Conservation (phyloP, 2,329 filamentous ascomycete genomes). For the Juglanconis oblonga region DNA sequence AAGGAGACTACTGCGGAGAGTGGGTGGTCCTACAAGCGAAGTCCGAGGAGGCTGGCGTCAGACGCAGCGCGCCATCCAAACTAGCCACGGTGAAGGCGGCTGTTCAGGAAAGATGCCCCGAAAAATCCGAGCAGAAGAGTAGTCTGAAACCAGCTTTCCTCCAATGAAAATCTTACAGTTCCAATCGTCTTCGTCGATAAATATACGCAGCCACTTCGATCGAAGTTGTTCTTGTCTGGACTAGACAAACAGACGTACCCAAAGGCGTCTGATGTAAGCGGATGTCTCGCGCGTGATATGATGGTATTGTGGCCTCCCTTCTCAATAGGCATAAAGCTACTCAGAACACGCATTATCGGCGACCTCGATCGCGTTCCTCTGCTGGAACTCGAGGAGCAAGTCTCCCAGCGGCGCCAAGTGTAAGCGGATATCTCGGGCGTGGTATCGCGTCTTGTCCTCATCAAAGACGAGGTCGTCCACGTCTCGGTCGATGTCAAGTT, state of each 20-base stretch:
- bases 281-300: not conserved
- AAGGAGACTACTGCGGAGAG: not conserved
- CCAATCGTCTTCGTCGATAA: too few relatives aligned
- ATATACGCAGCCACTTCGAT: not conserved
- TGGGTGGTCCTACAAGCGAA: not conserved
- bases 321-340: not conserved
- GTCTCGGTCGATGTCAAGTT: conserved; percentile 15
- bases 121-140: not conserved
- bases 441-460: conserved; percentile 19
- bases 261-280: not conserved
- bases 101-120: not conserved
- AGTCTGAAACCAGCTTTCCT: not conserved
- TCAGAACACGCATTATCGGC: not conserved
- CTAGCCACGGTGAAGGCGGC: not conserved
- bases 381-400: conserved; percentile 19
- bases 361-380: conserved; percentile 10
- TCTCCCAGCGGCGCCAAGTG: conserved; percentile 19
- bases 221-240: not conserved
- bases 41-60: not conserved
- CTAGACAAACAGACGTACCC: not conserved
- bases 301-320: not conserved
- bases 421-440: conserved; percentile 20
- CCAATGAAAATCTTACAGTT: not conserved
- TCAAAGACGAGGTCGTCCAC: conserved; percentile 19
- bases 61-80: not conserved